Conservation (phyloP, 2,329 filamentous ascomycete species). For the Exophiala bonariae region DNA sequence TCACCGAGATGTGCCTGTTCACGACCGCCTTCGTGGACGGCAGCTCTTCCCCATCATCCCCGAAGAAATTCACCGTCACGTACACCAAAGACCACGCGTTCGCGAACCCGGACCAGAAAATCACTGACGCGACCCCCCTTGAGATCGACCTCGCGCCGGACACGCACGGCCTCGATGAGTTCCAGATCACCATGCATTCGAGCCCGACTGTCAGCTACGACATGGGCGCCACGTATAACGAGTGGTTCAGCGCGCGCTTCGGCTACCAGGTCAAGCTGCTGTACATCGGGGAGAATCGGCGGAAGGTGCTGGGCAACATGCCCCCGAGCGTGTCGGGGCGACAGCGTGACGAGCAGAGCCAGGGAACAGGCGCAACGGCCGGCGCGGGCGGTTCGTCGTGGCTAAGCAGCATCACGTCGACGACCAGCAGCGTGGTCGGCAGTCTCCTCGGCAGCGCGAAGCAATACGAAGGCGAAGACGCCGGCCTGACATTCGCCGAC, state of each 20-base stretch:
- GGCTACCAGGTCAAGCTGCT: slow-evolving; percentile 62
- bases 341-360: slow-evolving; percentile 13
- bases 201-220: slow-evolving; percentile 61
- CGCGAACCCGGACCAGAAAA: slow-evolving; percentile 20
- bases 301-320: slow-evolving; percentile 63
- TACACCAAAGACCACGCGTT: slow-evolving; percentile 25
- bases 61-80: slow-evolving; percentile 27
- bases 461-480: slow-evolving; percentile 35
- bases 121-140: slow-evolving; percentile 39
- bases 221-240: slow-evolving; percentile 61
- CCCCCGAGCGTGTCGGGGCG: slow-evolving; percentile 42
- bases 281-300: slow-evolving; percentile 63
- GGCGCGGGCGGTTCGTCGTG: slow-evolving; percentile 14
- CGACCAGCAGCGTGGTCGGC: slow-evolving; percentile 12
- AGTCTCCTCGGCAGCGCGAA: slow-evolving; percentile 9
- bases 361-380: not conserved
- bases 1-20: slow-evolving; percentile 65
- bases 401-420: slow-evolving; percentile 21
- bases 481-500: slow-evolving; percentile 70
- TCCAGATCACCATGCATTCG: slow-evolving; percentile 60
- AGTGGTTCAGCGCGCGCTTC: slow-evolving; percentile 68
- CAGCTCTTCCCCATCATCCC: slow-evolving; percentile 20
- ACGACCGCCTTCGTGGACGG: slow-evolving; percentile 42
- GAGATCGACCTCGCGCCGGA: slow-evolving; percentile 60
- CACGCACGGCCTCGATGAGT: slow-evolving; percentile 43